Conservation (phyloP, 2,329 filamentous ascomycete species). For the Monilinia polystroma region DNA sequence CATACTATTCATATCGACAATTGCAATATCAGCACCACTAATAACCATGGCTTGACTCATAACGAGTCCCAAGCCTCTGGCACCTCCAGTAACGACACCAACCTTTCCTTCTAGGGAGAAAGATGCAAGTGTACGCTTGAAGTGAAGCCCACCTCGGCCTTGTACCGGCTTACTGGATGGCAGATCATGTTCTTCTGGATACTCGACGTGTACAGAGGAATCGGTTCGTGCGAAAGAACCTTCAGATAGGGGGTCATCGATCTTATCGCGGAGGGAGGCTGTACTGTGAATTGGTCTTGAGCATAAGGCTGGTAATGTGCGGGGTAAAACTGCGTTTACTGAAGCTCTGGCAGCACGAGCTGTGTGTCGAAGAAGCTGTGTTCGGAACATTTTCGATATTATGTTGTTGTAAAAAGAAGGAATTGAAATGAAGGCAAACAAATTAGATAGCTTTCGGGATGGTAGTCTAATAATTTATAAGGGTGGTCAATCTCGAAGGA, state of each 20-base stretch:
- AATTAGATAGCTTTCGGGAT: neutral
- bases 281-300: conserved; percentile 33
- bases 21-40: conserved; percentile 83
- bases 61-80: conserved; percentile 82
- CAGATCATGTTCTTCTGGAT: conserved; percentile 72
- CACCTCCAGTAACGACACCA: conserved; percentile 85
- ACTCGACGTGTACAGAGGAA: conserved; percentile 72
- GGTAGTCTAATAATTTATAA: neutral
- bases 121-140: conserved; percentile 78
- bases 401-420: conserved; percentile 9
- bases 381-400: conserved; percentile 36
- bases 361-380: conserved; percentile 36
- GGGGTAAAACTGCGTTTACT: conserved; percentile 25
- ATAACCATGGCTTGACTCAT: conserved; percentile 91
- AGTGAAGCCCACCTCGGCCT: conserved; percentile 75
- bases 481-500: neutral
- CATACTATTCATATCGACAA: conserved; percentile 90
- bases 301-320: conserved; percentile 25
- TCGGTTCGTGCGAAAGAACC: conserved; percentile 71
- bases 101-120: conserved; percentile 86
- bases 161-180: conserved; percentile 69
- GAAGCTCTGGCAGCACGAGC: conserved; percentile 33
- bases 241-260: conserved; percentile 33
- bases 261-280: conserved; percentile 31
- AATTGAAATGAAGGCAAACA: neutral